A percentile compares a stretch with the other conserved stretches of the same genome.
These are phyloP conservation scores for Citrus hindsii DNA, from an alignment of 345 rosid species.

Conservation along the genomic window DNA sequence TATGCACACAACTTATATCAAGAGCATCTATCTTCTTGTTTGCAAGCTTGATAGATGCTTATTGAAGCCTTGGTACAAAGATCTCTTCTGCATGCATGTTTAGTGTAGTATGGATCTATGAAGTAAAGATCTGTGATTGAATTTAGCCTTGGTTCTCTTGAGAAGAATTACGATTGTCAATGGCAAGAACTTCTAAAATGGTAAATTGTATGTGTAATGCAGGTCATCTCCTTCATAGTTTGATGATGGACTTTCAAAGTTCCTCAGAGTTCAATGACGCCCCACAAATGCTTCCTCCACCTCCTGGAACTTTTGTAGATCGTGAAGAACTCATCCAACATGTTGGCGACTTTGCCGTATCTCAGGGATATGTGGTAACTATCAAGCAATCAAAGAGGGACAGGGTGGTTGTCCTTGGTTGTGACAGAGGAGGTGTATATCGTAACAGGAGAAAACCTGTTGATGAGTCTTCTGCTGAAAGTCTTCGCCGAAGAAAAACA, in stretches of 20 bases:
- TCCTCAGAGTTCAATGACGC: slow-evolving; percentile 25
- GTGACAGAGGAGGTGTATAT: slow-evolving; percentile 63
- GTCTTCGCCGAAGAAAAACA: slow-evolving; percentile 41
- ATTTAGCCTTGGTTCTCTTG: background rate
- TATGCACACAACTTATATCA: background rate
- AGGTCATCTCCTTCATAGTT: slow-evolving; percentile 17
- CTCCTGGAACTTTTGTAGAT: slow-evolving; percentile 49
- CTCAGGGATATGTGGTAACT: slow-evolving; percentile 59
- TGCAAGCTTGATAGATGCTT: background rate
- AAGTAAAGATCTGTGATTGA: background rate
- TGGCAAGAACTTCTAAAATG: background rate
- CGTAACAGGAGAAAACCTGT: slow-evolving; percentile 53
- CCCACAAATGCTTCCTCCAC: slow-evolving; percentile 49
- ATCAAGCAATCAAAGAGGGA: slow-evolving; percentile 61
- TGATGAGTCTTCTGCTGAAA: slow-evolving; percentile 44
- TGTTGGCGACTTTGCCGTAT: slow-evolving; percentile 52
- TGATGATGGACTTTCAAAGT: slow-evolving; percentile 32
- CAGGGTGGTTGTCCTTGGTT: slow-evolving; percentile 54
- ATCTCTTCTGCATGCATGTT: background rate
- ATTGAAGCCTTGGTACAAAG: background rate
- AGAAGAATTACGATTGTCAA: background rate
- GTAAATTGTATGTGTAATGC: slow-evolving; percentile 10
- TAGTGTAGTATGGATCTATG: background rate
- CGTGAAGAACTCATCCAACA: slow-evolving; percentile 58
- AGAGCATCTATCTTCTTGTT: background rate